Base-by-base conservation (phyloP, 1,139 yeast species). In the Blastobotrys capitulatus region DNA sequence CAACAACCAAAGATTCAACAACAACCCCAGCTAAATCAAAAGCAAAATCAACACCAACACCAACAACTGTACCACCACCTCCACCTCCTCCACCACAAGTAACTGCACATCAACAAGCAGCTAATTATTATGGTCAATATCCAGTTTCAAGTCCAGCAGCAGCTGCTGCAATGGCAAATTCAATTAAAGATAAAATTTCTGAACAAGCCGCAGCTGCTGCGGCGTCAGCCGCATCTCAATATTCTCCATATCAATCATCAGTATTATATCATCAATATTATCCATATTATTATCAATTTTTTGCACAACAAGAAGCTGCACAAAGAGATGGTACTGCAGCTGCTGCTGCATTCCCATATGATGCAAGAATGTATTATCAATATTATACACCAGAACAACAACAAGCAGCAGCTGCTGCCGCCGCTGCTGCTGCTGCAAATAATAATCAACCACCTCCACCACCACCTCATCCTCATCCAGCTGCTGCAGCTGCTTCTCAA, bases 161-260 rank as follows among this genome's bases (percentile, higher is more conserved):
- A 13, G 44, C 22, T 19, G 36, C 44, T 8, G 26, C 32, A 36
- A n/a, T 19, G 20, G 40, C 46, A 46, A 15, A 44, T 45, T 12
- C 41, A 12, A 36, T 15, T 18, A 12, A 7, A 16, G 36, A 43
- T 6, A 43, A 37, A 27, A 43, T 43, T 18, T 36, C 41, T 27
- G 37, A 35, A 15, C 41, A 37, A 13, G 50, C 50, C 10, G 46
- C 50, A 16, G 47, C 47, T 16, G 50, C 50, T n/a, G 46, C 50
- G 15, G 46, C 50, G 1, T 37, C 39, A 18, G 47, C 46, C 6
- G 50, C 50, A 13, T 39, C 47, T 19, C 40, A 27, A 19, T 44
- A 39, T 19, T 40, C 34, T 32, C 41, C 41, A 22, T 46, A 46
- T 35, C 44, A 39, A 16, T 26, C 18, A 27, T 3, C 37, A 12